Conservation (phyloP, 495 filamentous ascomycete species). For the Chaetomium fimeti region DNA sequence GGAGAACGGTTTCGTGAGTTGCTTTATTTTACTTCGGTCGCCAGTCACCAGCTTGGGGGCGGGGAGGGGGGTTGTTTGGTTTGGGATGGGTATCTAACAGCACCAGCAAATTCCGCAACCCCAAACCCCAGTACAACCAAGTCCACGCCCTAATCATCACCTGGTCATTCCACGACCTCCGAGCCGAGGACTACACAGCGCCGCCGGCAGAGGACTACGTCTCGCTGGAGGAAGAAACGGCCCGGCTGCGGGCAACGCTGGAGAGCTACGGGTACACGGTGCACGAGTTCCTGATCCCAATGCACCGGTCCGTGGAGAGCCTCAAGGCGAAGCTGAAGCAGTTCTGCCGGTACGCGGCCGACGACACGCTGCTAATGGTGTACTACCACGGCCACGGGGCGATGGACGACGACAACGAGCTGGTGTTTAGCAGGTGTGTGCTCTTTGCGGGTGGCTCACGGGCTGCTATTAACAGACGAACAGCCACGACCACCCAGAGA, state of each 20-base stretch:
- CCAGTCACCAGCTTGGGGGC: neutral
- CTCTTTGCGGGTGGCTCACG: neutral
- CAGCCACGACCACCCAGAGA: slow-evolving; percentile 37
- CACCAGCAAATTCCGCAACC: slow-evolving; percentile 18
- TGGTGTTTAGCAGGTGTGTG: slow-evolving; percentile 37
- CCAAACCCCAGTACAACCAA: slow-evolving; percentile 27
- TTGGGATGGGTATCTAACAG: neutral
- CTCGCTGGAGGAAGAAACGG: slow-evolving; percentile 38
- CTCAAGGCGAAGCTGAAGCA: slow-evolving; percentile 22
- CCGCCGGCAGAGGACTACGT: slow-evolving; percentile 30
- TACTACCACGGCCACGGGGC: slow-evolving; percentile 40
- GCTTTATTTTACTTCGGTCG: neutral
- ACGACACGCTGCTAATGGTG: slow-evolving; percentile 36
- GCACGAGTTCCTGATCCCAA: slow-evolving; percentile 34
- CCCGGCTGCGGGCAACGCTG: slow-evolving; percentile 31
- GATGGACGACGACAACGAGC: slow-evolving; percentile 36
- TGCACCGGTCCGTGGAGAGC: slow-evolving; percentile 27
- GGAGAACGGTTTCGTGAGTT: slow-evolving; percentile 22
- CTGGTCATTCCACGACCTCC: slow-evolving; percentile 37
- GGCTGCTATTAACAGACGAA: neutral
- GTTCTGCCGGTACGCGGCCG: slow-evolving; percentile 30
- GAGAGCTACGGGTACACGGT: slow-evolving; percentile 32
- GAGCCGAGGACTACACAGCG: slow-evolving; percentile 31
- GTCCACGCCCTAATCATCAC: slow-evolving; percentile 37
- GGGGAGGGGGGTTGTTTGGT: too few species aligned